Percentiles rank a stretch among this genome's conserved stretches.
phyloP scores from a whole-genome alignment of 2,329 filamentous ascomycete genomes.

The Thielaviopsis musarum region DNA sequence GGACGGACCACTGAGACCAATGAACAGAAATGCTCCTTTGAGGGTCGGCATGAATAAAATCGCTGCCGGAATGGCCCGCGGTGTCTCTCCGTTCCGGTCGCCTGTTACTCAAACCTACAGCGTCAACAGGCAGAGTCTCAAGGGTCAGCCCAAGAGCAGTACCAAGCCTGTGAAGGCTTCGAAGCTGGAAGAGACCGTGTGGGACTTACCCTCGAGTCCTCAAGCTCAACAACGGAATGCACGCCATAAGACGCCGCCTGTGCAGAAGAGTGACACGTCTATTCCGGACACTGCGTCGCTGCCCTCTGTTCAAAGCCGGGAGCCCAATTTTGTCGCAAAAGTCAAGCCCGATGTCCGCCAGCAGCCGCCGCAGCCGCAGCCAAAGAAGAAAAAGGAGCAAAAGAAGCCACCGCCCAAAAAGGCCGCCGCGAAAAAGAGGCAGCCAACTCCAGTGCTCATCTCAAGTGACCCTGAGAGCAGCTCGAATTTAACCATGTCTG shows the following conservation, averaged over 20 bases:
- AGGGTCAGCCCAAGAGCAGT: background rate
- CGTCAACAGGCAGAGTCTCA: background rate
- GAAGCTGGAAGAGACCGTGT: background rate
- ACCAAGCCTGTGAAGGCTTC: background rate
- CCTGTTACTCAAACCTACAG: background rate
- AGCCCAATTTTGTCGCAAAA: background rate
- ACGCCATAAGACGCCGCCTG: background rate
- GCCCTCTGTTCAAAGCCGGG: background rate
- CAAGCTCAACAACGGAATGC: background rate
- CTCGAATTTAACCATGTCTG: background rate
- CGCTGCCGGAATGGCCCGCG: background rate
- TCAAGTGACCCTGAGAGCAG: slow-evolving; percentile 3
- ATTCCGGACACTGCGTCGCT: background rate
- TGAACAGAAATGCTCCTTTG: background rate
- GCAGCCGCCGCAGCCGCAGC: background rate
- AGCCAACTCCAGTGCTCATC: background rate
- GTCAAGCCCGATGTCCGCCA: background rate
- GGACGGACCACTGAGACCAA: background rate
- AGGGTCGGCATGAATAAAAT: background rate
- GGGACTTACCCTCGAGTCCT: background rate
- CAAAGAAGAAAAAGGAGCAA: background rate
- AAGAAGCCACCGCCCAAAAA: background rate
- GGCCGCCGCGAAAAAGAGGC: background rate
- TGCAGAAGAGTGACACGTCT: background rate
- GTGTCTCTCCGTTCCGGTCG: background rate